Conservation (phyloP, 768 basidiomycete species). For the Cystobasidium onofrii region DNA sequence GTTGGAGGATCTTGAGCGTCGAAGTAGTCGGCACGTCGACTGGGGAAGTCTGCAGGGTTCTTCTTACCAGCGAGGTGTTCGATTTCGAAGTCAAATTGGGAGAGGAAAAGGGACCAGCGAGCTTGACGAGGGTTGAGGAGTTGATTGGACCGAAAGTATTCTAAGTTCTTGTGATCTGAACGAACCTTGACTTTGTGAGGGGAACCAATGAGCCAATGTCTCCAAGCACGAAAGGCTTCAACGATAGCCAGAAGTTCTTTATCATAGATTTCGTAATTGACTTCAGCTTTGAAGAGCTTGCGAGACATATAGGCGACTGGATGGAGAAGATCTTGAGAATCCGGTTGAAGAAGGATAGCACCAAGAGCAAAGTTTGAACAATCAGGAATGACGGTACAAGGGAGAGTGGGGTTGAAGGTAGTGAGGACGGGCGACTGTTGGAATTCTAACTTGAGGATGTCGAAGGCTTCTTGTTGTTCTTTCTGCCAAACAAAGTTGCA, state of each 20-base stretch:
- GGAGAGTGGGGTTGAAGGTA: neutral
- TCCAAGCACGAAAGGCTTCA: conserved; percentile 32
- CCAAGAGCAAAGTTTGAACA: conserved; percentile 20
- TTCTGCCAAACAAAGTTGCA: neutral
- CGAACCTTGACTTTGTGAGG: conserved; percentile 3
- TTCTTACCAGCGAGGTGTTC: conserved; percentile 16
- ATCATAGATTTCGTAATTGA: conserved; percentile 39
- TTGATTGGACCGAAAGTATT: conserved; percentile 33
- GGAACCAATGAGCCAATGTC: conserved; percentile 33
- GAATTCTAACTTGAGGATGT: conserved; percentile 23
- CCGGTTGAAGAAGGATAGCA: conserved; percentile 20
- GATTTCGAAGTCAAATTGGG: conserved; percentile 37
- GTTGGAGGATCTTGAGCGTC: neutral
- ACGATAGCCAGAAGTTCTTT: conserved; percentile 41
- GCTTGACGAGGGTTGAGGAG: conserved; percentile 36
- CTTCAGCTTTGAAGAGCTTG: conserved; percentile 19
- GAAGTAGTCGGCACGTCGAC: neutral
- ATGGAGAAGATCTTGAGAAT: neutral
- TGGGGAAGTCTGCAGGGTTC: conserved; percentile 1
- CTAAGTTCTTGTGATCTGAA: conserved; percentile 38
- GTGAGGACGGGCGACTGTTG: conserved; percentile 23
- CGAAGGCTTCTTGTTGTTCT: conserved; percentile 22
- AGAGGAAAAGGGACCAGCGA: conserved; percentile 36
- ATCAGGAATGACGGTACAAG: neutral
- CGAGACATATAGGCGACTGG: conserved; percentile 31